Percentiles rank a stretch among this genome's conserved stretches.
phyloP scores from a whole-genome alignment of 495 filamentous ascomycete species.

The Aspergillus mulundensis region DNA sequence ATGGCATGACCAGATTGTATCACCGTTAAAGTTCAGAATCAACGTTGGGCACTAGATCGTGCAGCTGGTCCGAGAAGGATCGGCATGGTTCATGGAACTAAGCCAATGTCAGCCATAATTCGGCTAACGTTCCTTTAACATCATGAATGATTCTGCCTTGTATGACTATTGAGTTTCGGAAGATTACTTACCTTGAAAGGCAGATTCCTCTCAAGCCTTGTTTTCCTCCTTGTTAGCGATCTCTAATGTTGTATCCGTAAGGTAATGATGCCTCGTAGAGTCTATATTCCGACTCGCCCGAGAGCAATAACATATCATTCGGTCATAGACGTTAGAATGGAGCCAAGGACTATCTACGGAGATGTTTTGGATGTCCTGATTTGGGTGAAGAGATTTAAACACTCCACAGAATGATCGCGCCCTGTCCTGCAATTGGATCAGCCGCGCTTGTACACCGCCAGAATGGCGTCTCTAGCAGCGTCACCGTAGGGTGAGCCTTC shows the following conservation, averaged over 20 bases:
- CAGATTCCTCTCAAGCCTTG: background rate
- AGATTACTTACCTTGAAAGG: background rate
- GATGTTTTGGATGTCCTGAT: background rate
- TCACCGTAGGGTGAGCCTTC: conserved; percentile 10
- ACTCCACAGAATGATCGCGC: conserved; percentile 15
- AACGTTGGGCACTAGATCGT: conserved; percentile 7
- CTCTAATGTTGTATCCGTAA: background rate
- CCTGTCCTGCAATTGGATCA: conserved; percentile 18
- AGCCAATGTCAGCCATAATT: background rate
- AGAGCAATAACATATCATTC: background rate
- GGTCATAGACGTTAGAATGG: background rate
- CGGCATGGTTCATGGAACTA: conserved; percentile 1
- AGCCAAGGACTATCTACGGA: background rate
- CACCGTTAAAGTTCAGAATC: background rate
- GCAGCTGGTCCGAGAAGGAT: conserved; percentile 2
- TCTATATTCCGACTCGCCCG: background rate
- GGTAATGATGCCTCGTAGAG: background rate
- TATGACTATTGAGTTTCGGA: background rate
- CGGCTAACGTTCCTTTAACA: background rate
- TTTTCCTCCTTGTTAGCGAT: background rate
- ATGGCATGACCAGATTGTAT: background rate
- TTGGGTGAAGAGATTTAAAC: conserved; percentile 1
- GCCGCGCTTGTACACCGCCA: conserved; percentile 21
- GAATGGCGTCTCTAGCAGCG: conserved; percentile 13
- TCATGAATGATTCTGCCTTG: background rate